A percentile compares a stretch with the other conserved stretches of the same genome.
phyloP scores from a whole-genome alignment of 345 rosid genomes.

The Triadica sebifera region DNA sequence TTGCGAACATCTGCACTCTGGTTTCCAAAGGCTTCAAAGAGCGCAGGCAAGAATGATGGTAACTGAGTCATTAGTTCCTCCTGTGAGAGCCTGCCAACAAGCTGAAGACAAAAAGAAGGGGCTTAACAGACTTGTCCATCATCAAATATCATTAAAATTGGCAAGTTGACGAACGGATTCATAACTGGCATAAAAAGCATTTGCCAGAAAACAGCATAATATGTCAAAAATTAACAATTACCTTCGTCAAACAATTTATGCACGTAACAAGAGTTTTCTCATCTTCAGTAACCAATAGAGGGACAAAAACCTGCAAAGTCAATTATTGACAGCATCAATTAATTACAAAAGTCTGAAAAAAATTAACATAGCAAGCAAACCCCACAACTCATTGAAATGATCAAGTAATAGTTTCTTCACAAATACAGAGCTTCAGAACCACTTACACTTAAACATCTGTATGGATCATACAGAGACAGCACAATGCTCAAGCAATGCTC shows the following conservation, averaged over 20 bases:
- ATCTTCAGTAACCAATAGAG: conserved; percentile 85
- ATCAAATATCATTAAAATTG: neutral
- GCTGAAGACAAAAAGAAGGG: conserved; percentile 44
- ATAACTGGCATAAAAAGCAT: neutral
- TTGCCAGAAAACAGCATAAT: neutral
- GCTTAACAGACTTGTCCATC: neutral
- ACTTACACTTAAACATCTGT: conserved; percentile 94
- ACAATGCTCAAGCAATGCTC: conserved; percentile 81
- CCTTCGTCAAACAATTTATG: conserved; percentile 96
- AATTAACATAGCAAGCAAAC: neutral
- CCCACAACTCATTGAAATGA: conserved; percentile 6
- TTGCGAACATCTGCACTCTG: conserved; percentile 98
- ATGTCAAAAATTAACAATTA: conserved; percentile 17
- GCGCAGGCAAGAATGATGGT: conserved; percentile 86
- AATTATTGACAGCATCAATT: conserved; percentile 16
- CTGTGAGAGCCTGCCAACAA: conserved; percentile 87
- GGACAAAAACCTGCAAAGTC: conserved; percentile 71
- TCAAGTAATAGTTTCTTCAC: neutral
- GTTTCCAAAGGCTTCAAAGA: conserved; percentile 95
- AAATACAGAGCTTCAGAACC: neutral
- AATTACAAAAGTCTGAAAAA: neutral
- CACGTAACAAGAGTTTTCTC: conserved; percentile 89
- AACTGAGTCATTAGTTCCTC: conserved; percentile 81
- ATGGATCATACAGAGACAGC: conserved; percentile 82
- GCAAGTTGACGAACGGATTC: neutral